Evolutionary conservation across 2,329 filamentous ascomycete species (phyloP).

Genomic region (Fusarium xyrophilum): DNA sequence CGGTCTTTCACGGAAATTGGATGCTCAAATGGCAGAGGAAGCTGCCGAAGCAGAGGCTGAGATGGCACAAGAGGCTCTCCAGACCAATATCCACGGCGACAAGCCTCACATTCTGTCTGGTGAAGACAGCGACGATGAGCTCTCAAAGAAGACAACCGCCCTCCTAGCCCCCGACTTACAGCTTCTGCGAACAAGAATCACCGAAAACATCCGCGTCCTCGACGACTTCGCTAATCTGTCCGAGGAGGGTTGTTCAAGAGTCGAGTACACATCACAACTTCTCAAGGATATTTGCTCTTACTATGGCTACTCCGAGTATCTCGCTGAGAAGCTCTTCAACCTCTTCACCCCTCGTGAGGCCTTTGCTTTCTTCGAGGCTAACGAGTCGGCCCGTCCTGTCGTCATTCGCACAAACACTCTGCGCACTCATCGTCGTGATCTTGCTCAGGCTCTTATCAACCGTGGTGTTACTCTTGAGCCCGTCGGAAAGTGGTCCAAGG

Average conservation of each 20-base stretch:
- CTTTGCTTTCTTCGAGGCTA: slow-evolving; percentile 98
- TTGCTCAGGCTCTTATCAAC: slow-evolving; percentile 94
- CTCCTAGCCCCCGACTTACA: slow-evolving; percentile 88
- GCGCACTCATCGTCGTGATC: slow-evolving; percentile 75
- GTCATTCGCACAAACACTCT: slow-evolving; percentile 98
- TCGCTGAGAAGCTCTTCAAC: slow-evolving; percentile 95
- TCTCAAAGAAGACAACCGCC: slow-evolving; percentile 64
- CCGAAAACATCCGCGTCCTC: slow-evolving; percentile 89
- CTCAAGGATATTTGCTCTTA: slow-evolving; percentile 93
- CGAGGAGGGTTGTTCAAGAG: slow-evolving; percentile 80
- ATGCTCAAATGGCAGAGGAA: slow-evolving; percentile 77
- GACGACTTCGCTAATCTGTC: slow-evolving; percentile 85
- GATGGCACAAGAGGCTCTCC: slow-evolving; percentile 81
- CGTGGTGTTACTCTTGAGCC: slow-evolving; percentile 95
- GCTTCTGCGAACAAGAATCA: slow-evolving; percentile 85
- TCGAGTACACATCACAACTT: slow-evolving; percentile 87
- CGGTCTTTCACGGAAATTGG: slow-evolving; percentile 84
- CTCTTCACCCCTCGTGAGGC: slow-evolving; percentile 93
- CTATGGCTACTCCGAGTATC: slow-evolving; percentile 92
- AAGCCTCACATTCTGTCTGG: slow-evolving; percentile 70
- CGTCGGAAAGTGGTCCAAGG: slow-evolving; percentile 98
- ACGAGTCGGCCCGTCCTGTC: slow-evolving; percentile 91
- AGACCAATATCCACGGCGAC: slow-evolving; percentile 91
- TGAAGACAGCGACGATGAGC: slow-evolving; percentile 67
- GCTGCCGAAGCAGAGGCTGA: slow-evolving; percentile 85